Evolutionary conservation across 2,329 filamentous ascomycete species (phyloP).

Genomic region (Ramichloridium luteum): DNA sequence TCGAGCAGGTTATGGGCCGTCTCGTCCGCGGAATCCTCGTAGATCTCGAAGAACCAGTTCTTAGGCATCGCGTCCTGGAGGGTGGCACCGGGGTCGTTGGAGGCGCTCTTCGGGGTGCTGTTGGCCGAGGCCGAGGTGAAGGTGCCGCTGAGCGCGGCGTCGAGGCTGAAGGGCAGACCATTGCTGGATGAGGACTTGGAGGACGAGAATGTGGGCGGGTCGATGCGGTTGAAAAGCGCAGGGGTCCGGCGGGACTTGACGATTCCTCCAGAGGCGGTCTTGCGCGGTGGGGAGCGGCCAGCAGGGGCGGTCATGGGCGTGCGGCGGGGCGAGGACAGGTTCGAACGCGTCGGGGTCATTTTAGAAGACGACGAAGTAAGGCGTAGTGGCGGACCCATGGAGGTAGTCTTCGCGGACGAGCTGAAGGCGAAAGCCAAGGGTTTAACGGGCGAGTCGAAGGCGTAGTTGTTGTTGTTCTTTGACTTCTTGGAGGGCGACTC

Average conservation of each 20-base stretch:
- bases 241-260: conserved; percentile 48
- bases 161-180: conserved; percentile 73
- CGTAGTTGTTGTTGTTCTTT: conserved; percentile 36
- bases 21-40: conserved; percentile 82
- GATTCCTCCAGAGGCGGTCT: conserved; percentile 56
- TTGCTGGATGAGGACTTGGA: conserved; percentile 28
- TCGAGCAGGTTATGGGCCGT: conserved; percentile 88
- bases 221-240: conserved; percentile 55
- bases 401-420: conserved; percentile 13
- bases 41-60: conserved; percentile 82
- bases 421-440: conserved; percentile 29
- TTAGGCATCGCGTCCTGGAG: conserved; percentile 47
- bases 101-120: conserved; percentile 26
- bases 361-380: no score
- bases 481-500: conserved; percentile 42
- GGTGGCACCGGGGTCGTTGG: conserved; percentile 36
- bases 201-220: conserved; percentile 51
- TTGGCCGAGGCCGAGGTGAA: conserved; percentile 46
- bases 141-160: conserved; percentile 69
- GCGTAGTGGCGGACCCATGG: conserved; percentile 31
- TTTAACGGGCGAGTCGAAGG: conserved; percentile 26
- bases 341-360: conserved; percentile 24
- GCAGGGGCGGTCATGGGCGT: conserved; percentile 48
- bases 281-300: conserved; percentile 66
- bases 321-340: conserved; percentile 30